Conservation (phyloP, 495 filamentous ascomycete genomes). For the Opeltia flavorubescens region DNA sequence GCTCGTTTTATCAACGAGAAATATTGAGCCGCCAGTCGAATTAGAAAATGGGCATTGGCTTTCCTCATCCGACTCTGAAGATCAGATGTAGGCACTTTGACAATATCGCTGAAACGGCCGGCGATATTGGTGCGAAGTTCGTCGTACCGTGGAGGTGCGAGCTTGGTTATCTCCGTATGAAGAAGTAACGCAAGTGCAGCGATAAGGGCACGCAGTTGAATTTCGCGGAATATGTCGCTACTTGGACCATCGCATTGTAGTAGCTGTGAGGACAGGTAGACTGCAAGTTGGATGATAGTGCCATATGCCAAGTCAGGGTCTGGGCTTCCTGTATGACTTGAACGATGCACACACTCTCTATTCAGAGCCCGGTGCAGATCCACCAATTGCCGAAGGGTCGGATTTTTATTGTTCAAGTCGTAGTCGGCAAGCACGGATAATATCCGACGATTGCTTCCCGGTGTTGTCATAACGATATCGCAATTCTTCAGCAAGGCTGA, state of each 20-base stretch:
- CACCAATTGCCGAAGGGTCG: neutral
- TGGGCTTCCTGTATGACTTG: neutral
- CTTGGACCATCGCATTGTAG: neutral
- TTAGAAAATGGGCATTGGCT: neutral
- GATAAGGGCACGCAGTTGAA: conserved; percentile 8
- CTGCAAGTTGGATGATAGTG: neutral
- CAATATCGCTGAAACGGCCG: neutral
- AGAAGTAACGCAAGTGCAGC: conserved; percentile 7
- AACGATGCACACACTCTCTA: neutral
- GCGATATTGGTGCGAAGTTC: neutral
- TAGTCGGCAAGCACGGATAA: too few species aligned
- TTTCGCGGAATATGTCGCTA: neutral
- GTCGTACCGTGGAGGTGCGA: neutral
- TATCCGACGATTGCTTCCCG: too few species aligned
- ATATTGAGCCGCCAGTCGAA: conserved; percentile 8
- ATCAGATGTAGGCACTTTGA: neutral
- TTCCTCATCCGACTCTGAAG: neutral
- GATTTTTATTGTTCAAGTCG: too few species aligned
- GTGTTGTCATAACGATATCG: too few species aligned
- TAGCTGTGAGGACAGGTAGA: conserved; percentile 4
- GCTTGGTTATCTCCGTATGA: neutral
- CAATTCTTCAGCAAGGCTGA: neutral
- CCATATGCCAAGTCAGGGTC: neutral
- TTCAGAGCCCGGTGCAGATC: neutral
- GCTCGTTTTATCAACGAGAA: conserved; percentile 7